Evolutionary conservation across 208 protist genomes (phyloP).

Genomic region (Balamuthia mandrillaris): DNA sequence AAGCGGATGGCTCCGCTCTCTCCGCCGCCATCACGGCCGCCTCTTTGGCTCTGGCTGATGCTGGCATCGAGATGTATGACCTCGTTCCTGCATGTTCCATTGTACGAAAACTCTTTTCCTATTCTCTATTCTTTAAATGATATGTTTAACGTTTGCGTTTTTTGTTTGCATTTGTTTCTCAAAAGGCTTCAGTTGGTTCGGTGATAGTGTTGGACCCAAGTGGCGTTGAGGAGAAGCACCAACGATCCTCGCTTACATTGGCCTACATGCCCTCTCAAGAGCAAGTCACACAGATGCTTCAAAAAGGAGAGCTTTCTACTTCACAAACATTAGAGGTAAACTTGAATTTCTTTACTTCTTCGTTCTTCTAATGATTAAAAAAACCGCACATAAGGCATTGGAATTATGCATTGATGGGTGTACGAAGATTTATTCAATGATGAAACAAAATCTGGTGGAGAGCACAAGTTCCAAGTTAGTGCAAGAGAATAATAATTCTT

Average conservation of each 20-base stretch:
- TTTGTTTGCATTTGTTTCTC: too few species aligned
- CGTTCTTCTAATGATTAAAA: too few species aligned
- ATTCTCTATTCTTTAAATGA: neutral
- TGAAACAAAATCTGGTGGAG: constrained; percentile 43
- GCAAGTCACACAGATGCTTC: constrained; percentile 60
- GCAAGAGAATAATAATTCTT: neutral
- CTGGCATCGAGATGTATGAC: constrained; percentile 74
- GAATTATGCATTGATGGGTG: constrained; percentile 64
- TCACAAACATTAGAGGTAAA: constrained; percentile 39
- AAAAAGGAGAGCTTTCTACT: constrained; percentile 54
- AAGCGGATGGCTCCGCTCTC: constrained; percentile 76
- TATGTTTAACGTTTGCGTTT: neutral
- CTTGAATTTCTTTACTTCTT: too few species aligned
- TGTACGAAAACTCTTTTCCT: constrained; percentile 2
- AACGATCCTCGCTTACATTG: constrained; percentile 20
- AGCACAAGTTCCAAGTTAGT: constrained; percentile 16
- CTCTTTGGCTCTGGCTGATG: constrained; percentile 81
- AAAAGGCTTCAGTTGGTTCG: neutral
- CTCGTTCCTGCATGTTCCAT: constrained; percentile 60
- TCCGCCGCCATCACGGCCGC: constrained; percentile 76
- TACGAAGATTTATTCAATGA: constrained; percentile 58
- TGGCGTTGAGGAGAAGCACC: neutral
- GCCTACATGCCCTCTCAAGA: constrained; percentile 46
- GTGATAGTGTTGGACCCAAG: constrained; percentile 34
- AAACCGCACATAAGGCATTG: constrained; percentile 47